phyloP scores from a whole-genome alignment of 768 basidiomycete species.

The Boletus barrowsii region DNA sequence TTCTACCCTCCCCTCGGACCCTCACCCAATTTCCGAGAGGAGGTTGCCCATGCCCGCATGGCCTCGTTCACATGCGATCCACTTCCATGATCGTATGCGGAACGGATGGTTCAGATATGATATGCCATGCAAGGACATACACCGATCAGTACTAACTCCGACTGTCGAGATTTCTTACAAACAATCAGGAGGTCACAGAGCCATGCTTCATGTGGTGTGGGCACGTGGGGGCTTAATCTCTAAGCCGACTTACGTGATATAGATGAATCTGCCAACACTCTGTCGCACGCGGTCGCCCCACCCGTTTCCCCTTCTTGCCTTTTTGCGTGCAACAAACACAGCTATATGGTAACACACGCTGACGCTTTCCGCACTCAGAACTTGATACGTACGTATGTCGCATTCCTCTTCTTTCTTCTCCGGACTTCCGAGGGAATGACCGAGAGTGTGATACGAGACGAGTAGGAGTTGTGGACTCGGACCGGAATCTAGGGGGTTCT shows the following conservation, averaged over 20 bases:
- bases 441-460: neutral
- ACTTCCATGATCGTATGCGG: slow-evolving; percentile 3
- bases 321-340: slow-evolving; percentile 1
- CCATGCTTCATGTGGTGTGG: neutral
- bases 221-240: too few relatives aligned
- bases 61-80: neutral
- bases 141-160: neutral
- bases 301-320: neutral
- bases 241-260: too few relatives aligned
- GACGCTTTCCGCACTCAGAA: neutral
- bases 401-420: slow-evolving; percentile 3
- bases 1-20: neutral
- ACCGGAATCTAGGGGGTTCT: neutral
- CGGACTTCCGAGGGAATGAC: slow-evolving; percentile 23
- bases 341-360: slow-evolving; percentile 6
- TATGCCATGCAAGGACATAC: neutral
- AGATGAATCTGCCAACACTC: neutral
- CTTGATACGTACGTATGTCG: slow-evolving; percentile 8
- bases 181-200: neutral
- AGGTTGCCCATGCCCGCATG: neutral
- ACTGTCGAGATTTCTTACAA: neutral
- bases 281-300: slow-evolving; percentile 10
- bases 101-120: neutral
- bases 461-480: neutral
- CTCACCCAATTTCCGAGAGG: neutral